Evolutionary conservation across 176 grass and related monocot genomes (phyloP), one percentile per base, ranked within the genome.

Genomic region (Triticum dicoccoides): DNA sequence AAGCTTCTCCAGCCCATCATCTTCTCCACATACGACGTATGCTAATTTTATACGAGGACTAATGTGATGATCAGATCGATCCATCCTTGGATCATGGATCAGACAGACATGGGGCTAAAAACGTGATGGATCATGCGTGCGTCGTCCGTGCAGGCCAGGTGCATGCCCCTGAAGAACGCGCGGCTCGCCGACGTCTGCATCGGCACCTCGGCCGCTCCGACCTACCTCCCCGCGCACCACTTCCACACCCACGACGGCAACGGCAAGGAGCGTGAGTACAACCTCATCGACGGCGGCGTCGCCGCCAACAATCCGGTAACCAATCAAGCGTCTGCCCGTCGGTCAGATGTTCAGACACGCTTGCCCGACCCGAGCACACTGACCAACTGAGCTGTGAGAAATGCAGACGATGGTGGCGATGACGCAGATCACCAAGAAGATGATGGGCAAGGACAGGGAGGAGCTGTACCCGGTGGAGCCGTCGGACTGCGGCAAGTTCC

Each of bases 221-320:
- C 95, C 4, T 91, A 84, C 87, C 85, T 98, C 51, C 89, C 95
- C 0, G 87, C 86, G 3, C 89, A 98, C 65, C 85, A 87, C 52
- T 98, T 98, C 65, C n/a, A 78, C 84, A 95, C 87, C 9, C 32
- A 63, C 41, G 87, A 90, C 52, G 49, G 24, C 47, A 29, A 18
- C 8, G 92, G 82, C 6, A 89, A 85, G 37, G 65, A 17, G 8
- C 63, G 80, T 21, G 82, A 90, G 7, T 98, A 88, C 49, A 90
- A 98, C 72, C 91, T 98, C 51, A 89, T 95, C 39, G 95, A 95
- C 76, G 95, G 95, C 61, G 95, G 92, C 8, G 87, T 93, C 6
- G 92, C 92, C 11, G 95, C 92, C n/a, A 97, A 91, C 77, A 97
- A 97, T 61, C 92, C 92, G 6, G 95, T 97, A 69, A 34, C 5